Evolutionary conservation across 331 rosid species (phyloP), one percentile per base, ranked within the genome.

Genomic region (Saraca asoca): DNA sequence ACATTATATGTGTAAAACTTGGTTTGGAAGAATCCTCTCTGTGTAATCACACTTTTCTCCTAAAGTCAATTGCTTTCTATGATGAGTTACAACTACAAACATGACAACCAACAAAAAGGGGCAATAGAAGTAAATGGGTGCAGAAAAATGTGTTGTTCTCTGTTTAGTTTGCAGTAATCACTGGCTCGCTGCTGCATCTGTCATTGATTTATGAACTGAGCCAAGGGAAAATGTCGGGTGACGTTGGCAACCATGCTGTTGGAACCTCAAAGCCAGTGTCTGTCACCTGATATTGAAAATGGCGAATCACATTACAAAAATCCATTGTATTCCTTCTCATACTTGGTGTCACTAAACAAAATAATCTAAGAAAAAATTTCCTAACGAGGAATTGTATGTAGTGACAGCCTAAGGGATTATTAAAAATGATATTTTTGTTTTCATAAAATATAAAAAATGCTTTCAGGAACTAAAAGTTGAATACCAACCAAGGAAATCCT

Each of bases 251-350:
- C 77, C 97, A 41, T 49, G 82, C 88, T 10, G 98, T 87, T 51
- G 90, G 87, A 64, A 90, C 95, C 79, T 93, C 97, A 35, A 90
- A 97, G 63, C 98, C 98, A 9, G 90, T 87, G 68, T 88, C 89
- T 11, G 97, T 93, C 72, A 93, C 98, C 98, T 90, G 55, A 55
- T 44, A 12, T 24, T 6, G 12, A 18, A 62, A 35, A 29, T 18
- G 53, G 37, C 16, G 17, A 42, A 41, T n/a, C 33, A 45, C 14
- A 19, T 66, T 12, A 63, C 12, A 11, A 34, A 3, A 39, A 53
- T 3, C 66, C 7, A 42, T 49, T 34, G 6, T 34, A 34, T 34
- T 34, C 6, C 38, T 34, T 34, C 6, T 34, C 6, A 6, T 2
- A 34, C 6, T 3, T 34, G 38, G 38, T 6, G 71, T 42, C 48